Evolutionary conservation across 2,329 filamentous ascomycete species (phyloP).

Genomic region (Mollisiaceae sp.): DNA sequence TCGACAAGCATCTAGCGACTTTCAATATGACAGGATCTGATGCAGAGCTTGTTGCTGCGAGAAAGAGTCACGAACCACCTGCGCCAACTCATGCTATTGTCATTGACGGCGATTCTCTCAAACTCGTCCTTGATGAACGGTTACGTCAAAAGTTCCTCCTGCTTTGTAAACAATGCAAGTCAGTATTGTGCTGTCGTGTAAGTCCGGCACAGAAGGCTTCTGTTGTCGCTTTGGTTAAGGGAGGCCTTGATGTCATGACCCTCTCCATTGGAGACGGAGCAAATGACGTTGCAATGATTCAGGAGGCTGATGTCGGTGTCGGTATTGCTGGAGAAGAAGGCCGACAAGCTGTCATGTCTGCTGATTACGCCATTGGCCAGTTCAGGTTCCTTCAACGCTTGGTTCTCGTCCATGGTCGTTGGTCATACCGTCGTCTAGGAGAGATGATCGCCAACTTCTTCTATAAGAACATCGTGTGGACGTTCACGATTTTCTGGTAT

Average conservation of each 20-base stretch:
- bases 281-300: constrained; percentile 98
- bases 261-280: constrained; percentile 91
- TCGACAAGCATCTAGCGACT: constrained; percentile 72
- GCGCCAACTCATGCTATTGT: constrained; percentile 88
- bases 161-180: constrained; percentile 95
- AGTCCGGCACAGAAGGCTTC: constrained; percentile 96
- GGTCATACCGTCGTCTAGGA: constrained; percentile 93
- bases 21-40: constrained; percentile 87
- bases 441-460: constrained; percentile 99
- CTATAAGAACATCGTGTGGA: constrained; percentile 99
- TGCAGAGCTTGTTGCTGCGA: constrained; percentile 80
- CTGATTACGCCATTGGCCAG: constrained; percentile 93
- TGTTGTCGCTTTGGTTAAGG: constrained; percentile 96
- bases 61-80: constrained; percentile 84
- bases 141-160: constrained; percentile 92
- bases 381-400: constrained; percentile 87
- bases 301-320: constrained; percentile 95
- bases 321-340: constrained; percentile 94
- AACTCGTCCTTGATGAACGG: constrained; percentile 80
- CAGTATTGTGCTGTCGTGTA: constrained; percentile 95
- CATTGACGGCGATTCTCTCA: constrained; percentile 92
- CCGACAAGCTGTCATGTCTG: constrained; percentile 92
- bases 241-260: constrained; percentile 93
- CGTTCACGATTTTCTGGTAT: constrained; percentile 95
- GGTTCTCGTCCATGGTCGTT: constrained; percentile 87